Percentiles rank a stretch among this genome's conserved stretches.
Evolutionary conservation across 495 filamentous ascomycete genomes (phyloP).

Genomic region (Xylaria scruposa): DNA sequence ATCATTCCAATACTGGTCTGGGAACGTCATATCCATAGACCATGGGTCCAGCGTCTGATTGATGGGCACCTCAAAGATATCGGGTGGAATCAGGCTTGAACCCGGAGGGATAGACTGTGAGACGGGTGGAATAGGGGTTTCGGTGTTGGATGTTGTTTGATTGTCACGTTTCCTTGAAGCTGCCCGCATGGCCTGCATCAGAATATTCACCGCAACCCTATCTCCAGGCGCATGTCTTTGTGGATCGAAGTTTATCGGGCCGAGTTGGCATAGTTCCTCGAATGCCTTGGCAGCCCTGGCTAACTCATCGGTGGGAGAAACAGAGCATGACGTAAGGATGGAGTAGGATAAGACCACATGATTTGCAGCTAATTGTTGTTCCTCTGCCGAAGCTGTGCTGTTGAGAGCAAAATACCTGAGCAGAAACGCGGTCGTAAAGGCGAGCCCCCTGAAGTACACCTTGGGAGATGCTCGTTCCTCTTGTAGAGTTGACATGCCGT

Average conservation of each 20-base stretch:
- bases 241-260: conserved; percentile 26
- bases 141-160: not conserved
- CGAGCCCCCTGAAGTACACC: conserved; percentile 34
- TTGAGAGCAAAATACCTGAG: conserved; percentile 37
- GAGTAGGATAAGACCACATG: conserved; percentile 39
- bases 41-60: not conserved
- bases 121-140: not conserved
- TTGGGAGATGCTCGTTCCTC: conserved; percentile 34
- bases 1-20: conserved; percentile 21
- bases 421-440: conserved; percentile 39
- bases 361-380: conserved; percentile 40
- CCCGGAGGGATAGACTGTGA: not conserved
- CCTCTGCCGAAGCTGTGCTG: conserved; percentile 30
- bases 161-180: not conserved
- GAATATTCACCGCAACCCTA: not conserved
- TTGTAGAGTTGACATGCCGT: conserved; percentile 17
- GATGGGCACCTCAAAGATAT: not conserved
- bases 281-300: conserved; percentile 32
- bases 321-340: conserved; percentile 31
- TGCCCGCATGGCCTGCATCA: not conserved
- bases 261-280: conserved; percentile 37
- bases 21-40: conserved; percentile 8
- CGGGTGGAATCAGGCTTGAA: not conserved
- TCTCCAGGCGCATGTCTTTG: not conserved
- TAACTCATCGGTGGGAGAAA: conserved; percentile 32